phyloP scores from a whole-genome alignment of 331 rosid species.

The Spiraea crenata region DNA sequence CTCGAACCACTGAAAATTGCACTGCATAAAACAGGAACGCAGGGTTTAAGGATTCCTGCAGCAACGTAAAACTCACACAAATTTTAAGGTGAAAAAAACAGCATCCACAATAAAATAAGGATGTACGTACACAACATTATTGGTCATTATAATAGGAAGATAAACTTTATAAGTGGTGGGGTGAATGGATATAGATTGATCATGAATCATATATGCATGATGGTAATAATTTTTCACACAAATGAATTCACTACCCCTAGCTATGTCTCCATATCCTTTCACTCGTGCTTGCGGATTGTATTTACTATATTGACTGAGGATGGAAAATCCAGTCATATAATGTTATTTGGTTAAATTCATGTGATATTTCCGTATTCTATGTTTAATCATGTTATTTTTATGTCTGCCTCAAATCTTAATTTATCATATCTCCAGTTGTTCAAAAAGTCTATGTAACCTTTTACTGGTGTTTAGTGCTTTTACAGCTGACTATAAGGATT shows the following conservation, averaged over 20 bases:
- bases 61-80: not conserved
- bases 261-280: not conserved
- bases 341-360: not conserved
- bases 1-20: not conserved
- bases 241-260: not conserved
- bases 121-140: not conserved
- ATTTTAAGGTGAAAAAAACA: slow-evolving; percentile 11
- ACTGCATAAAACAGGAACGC: not conserved
- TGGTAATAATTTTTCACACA: not conserved
- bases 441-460: not conserved
- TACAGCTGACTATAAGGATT: too few relatives aligned
- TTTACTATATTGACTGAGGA: not conserved
- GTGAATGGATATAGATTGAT: not conserved
- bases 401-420: not conserved
- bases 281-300: slow-evolving; percentile 7
- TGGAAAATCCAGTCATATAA: not conserved
- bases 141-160: not conserved
- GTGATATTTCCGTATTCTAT: not conserved
- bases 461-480: too few relatives aligned
- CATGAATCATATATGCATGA: not conserved
- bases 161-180: slow-evolving; percentile 14
- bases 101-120: slow-evolving; percentile 4
- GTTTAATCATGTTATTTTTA: not conserved
- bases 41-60: not conserved
- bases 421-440: too few relatives aligned